These are phyloP conservation scores for Suhomyces maxii DNA, from an alignment of 1,139 yeast genomes.

Conservation along the genomic window DNA sequence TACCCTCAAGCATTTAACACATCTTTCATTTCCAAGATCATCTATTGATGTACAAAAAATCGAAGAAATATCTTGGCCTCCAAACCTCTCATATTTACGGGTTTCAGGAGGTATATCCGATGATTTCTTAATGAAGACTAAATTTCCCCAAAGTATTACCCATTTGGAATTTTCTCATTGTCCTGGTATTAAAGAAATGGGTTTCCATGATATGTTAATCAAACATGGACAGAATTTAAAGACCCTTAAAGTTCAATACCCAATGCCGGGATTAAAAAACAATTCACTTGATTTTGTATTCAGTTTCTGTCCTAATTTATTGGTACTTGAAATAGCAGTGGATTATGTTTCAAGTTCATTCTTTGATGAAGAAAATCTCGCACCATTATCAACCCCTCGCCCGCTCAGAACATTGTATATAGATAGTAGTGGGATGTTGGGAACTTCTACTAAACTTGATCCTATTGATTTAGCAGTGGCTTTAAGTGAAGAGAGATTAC, in stretches of 20 bases:
- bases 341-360: constrained; percentile 75
- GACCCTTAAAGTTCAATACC: constrained; percentile 70
- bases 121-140: constrained; percentile 64
- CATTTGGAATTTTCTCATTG: constrained; percentile 84
- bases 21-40: constrained; percentile 84
- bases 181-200: constrained; percentile 65
- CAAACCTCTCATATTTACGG: constrained; percentile 65
- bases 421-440: constrained; percentile 86
- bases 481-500: constrained; percentile 72
- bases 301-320: constrained; percentile 70
- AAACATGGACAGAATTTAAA: constrained; percentile 66
- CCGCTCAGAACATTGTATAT: constrained; percentile 68
- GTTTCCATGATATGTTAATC: constrained; percentile 59
- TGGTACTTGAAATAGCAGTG: constrained; percentile 65
- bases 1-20: constrained; percentile 61
- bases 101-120: constrained; percentile 89
- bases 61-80: constrained; percentile 66
- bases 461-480: constrained; percentile 91
- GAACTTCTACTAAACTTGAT: constrained; percentile 77
- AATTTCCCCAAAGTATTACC: constrained; percentile 70
- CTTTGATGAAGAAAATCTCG: constrained; percentile 60
- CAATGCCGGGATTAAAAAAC: constrained; percentile 78
- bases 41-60: constrained; percentile 74
- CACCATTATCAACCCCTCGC: constrained; percentile 37
- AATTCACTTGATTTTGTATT: constrained; percentile 74